Percentiles rank a stretch among this genome's conserved stretches.
Evolutionary conservation across 441 rosid genomes (phyloP).

Genomic region (Populus tomentosa): DNA sequence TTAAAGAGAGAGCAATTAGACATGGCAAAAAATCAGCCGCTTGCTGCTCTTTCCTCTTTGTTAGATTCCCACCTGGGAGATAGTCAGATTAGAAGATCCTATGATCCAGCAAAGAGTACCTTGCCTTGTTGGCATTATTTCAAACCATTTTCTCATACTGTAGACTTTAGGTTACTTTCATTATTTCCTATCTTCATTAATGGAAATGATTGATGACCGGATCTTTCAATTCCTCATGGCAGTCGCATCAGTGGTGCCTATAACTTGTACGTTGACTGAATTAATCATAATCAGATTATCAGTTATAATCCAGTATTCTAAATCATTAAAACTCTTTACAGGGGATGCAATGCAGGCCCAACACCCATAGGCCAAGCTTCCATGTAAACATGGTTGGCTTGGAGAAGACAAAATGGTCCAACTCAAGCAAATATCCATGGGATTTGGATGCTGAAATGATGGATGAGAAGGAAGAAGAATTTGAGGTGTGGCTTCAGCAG

Average conservation of each 20-base stretch:
- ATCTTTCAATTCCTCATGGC: neutral
- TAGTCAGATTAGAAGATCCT: neutral
- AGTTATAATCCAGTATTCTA: neutral
- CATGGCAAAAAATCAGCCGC: neutral
- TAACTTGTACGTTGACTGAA: neutral
- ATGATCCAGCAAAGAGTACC: neutral
- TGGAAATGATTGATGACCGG: neutral
- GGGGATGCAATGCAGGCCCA: slow-evolving; percentile 97
- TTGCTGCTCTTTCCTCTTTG: neutral
- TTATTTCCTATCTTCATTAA: neutral
- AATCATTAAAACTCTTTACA: slow-evolving; percentile 23
- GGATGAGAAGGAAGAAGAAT: slow-evolving; percentile 76
- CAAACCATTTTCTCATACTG: neutral
- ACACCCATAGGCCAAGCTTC: slow-evolving; percentile 96
- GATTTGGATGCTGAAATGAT: slow-evolving; percentile 93
- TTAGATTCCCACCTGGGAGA: neutral
- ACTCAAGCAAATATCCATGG: slow-evolving; percentile 89
- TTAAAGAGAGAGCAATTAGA: neutral
- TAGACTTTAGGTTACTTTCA: neutral
- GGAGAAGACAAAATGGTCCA: slow-evolving; percentile 76
- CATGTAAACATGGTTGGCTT: slow-evolving; percentile 94
- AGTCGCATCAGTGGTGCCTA: neutral
- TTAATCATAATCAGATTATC: neutral
- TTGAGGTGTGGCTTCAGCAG: slow-evolving; percentile 92
- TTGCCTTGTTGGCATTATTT: neutral